phyloP scores from a whole-genome alignment of 1,284 basidiomycete genomes.

The Leccinum griseonigrum region DNA sequence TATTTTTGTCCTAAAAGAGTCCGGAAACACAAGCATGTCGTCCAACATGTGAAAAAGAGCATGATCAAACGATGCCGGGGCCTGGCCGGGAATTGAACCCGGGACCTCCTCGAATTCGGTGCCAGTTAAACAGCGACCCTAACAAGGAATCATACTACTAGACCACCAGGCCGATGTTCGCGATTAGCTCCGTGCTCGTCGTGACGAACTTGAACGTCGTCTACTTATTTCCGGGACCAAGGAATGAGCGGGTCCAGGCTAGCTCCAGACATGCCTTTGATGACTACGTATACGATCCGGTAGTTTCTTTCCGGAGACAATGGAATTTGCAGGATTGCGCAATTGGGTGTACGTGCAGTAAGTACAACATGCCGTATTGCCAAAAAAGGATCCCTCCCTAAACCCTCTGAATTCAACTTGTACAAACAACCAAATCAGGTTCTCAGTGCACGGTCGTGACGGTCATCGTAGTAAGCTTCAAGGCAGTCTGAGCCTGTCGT shows the following conservation, averaged over 20 bases:
- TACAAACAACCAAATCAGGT: slow-evolving; percentile 26
- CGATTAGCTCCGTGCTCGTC: not conserved
- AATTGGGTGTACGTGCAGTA: not conserved
- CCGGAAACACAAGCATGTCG: slow-evolving; percentile 7
- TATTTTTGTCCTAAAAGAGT: slow-evolving; percentile 7
- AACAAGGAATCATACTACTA: slow-evolving; percentile 75
- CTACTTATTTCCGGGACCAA: not conserved
- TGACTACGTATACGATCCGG: not conserved
- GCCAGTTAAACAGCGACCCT: slow-evolving; percentile 34
- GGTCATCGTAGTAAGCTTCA: slow-evolving; percentile 10
- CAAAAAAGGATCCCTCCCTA: slow-evolving; percentile 7
- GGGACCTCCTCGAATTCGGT: slow-evolving; percentile 63
- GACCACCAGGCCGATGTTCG: slow-evolving; percentile 55
- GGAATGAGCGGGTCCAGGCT: not conserved
- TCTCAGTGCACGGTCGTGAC: not conserved
- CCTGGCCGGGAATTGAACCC: slow-evolving; percentile 85
- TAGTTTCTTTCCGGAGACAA: not conserved
- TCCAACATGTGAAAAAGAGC: slow-evolving; percentile 8
- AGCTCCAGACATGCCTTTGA: not conserved
- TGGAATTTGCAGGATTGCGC: not conserved
- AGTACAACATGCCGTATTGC: not conserved
- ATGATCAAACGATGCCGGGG: slow-evolving; percentile 39
- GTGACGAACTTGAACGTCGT: not conserved
- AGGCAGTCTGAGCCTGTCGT: slow-evolving; percentile 3
- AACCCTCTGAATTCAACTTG: slow-evolving; percentile 26